Evolutionary conservation across 2,329 filamentous ascomycete genomes (phyloP), one percentile per base, ranked within the genome.

Genomic region (Diaporthe aspalathi): DNA sequence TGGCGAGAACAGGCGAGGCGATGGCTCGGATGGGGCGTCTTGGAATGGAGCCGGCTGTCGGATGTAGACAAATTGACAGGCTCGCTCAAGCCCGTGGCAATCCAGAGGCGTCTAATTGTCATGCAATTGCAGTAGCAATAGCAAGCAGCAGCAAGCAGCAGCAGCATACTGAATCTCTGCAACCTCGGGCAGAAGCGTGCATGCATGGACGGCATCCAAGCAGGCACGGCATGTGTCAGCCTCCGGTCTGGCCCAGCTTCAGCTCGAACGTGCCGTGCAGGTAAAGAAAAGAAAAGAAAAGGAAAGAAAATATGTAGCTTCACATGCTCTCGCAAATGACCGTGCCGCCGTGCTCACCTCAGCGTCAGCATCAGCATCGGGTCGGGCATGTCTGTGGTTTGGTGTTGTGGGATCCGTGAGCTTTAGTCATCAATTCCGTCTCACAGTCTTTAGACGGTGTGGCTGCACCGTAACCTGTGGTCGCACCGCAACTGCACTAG

Each of bases 1-100:
- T 65, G 60, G 60, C 60, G 60, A 65, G 60, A 38, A 50, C 50
- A 65, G 45, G 60, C 60, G 60, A 65, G 60, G 20, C 27, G 29
- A 24, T 17, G 47, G 16, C 24, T 38, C 43, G n/a, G n/a, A n/a
- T n/a, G n/a, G n/a, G n/a, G 27, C 32, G 5, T 32, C 8, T 32
- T 63, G 43, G 22, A 29, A 63, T 35, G 43, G 60, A 49, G 20
- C 40, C 29, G 22, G 43, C 8, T 17, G 60, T 22, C 20, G n/a
- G 57, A 24, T 16, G 35, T 65, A 17, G 60, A 12, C 60, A 24
- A 65, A 50, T 50, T n/a, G n/a, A 65, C 29, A 50, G 12, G 60
- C 45, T 65, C 29, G 45, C 45, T 32, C 43, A 65, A 38, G 60
- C 60, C 60, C 45, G 60, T 38, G 60, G 20, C 60, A 38, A 50